Percentiles rank a stretch among this genome's conserved stretches.
Evolutionary conservation across 495 filamentous ascomycete species (phyloP).

Genomic region (Melanomma pulvis-pyrius): DNA sequence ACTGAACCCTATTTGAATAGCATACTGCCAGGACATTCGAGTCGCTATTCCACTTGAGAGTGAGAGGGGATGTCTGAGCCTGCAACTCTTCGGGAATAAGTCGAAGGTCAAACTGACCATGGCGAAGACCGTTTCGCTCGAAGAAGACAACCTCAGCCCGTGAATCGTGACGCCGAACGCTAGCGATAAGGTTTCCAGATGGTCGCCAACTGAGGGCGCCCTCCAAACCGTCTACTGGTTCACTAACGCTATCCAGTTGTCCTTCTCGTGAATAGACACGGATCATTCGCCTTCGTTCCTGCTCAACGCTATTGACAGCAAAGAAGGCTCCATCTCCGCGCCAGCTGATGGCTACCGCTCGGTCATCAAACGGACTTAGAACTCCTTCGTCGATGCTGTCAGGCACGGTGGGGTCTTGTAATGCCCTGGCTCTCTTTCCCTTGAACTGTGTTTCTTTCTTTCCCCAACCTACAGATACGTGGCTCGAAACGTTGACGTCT

Average conservation of each 20-base stretch:
- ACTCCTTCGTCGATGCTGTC: constrained; percentile 87
- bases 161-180: constrained; percentile 71
- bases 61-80: constrained; percentile 60
- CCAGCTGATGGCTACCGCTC: constrained; percentile 77
- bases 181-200: constrained; percentile 83
- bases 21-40: constrained; percentile 86
- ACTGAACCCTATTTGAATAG: constrained; percentile 73
- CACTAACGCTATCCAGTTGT: constrained; percentile 83
- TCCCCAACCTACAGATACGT: constrained; percentile 98
- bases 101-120: constrained; percentile 84
- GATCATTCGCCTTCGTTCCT: constrained; percentile 69
- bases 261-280: constrained; percentile 90
- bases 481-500: constrained; percentile 84
- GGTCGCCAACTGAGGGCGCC: constrained; percentile 89
- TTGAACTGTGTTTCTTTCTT: constrained; percentile 98
- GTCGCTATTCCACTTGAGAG: constrained; percentile 83
- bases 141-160: constrained; percentile 89
- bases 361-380: constrained; percentile 71
- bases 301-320: constrained; percentile 77
- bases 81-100: constrained; percentile 60
- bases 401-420: constrained; percentile 91
- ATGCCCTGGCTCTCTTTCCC: constrained; percentile 84
- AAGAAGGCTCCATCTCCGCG: constrained; percentile 91
- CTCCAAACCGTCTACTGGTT: constrained; percentile 89
- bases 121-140: constrained; percentile 90